Conservation (phyloP, 2,329 filamentous ascomycete genomes). For the Neopestalotiopsis sp. region DNA sequence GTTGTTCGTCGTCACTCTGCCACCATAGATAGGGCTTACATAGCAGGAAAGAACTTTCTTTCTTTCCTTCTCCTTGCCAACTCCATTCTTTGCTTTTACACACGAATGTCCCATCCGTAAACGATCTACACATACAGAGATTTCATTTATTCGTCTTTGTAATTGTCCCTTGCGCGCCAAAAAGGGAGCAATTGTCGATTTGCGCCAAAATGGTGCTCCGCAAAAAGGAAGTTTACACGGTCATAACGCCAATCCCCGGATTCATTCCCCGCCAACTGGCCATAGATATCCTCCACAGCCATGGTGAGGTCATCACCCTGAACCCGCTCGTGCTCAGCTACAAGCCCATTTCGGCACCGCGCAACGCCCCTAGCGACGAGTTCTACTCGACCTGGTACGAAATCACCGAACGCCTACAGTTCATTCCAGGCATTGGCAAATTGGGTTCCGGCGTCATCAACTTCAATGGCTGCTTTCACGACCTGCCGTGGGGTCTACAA, state of each 20-base stretch:
- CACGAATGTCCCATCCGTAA: not conserved
- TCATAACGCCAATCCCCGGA: slow-evolving; percentile 72
- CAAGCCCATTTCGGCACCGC: slow-evolving; percentile 69
- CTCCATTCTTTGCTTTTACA: not conserved
- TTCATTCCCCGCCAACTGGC: slow-evolving; percentile 75
- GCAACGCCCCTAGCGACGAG: slow-evolving; percentile 71
- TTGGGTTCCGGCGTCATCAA: slow-evolving; percentile 69
- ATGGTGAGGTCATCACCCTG: slow-evolving; percentile 73
- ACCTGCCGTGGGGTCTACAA: slow-evolving; percentile 75
- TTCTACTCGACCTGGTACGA: slow-evolving; percentile 79
- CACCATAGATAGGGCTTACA: slow-evolving; percentile 1
- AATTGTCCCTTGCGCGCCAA: not conserved
- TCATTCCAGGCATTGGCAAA: slow-evolving; percentile 69
- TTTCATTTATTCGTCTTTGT: not conserved
- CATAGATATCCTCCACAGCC: slow-evolving; percentile 74
- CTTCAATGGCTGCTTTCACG: slow-evolving; percentile 75
- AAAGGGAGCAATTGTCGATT: not conserved
- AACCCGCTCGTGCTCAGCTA: slow-evolving; percentile 72
- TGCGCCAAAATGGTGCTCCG: slow-evolving; percentile 53
- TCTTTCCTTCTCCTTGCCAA: not conserved
- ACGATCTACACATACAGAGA: not conserved
- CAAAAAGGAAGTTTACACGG: slow-evolving; percentile 70
- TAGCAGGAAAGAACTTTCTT: not conserved
- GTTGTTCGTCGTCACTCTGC: not conserved
- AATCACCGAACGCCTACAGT: slow-evolving; percentile 72